Conservation (phyloP, 148 eudicot species). For the Vaccinium macrocarpon region DNA sequence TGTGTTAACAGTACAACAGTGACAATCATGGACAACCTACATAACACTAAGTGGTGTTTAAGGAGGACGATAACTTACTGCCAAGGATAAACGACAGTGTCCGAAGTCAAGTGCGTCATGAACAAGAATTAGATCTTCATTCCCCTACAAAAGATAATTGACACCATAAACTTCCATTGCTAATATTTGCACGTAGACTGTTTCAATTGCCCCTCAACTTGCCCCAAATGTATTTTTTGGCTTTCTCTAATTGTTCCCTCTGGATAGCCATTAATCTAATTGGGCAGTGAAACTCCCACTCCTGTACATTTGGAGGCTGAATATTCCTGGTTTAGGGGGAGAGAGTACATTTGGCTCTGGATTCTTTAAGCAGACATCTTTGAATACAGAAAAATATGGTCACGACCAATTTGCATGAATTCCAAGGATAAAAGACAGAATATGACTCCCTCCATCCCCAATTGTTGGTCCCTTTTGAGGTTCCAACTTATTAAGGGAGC, state of each 20-base stretch:
- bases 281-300: background rate
- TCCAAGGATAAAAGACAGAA: background rate
- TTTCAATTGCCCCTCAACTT: background rate
- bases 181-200: background rate
- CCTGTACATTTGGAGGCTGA: background rate
- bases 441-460: background rate
- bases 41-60: background rate
- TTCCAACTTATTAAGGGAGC: no score
- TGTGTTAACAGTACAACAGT: background rate
- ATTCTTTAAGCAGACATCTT: background rate
- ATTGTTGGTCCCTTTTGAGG: background rate
- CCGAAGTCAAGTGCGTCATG: slow-evolving; percentile 89
- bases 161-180: background rate
- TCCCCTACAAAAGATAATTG: slow-evolving; percentile 48
- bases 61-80: slow-evolving; percentile 49
- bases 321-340: background rate
- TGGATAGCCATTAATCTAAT: background rate
- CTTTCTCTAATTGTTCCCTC: background rate
- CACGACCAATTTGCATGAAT: background rate
- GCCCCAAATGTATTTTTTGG: background rate
- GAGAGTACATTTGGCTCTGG: background rate
- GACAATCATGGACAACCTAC: slow-evolving; percentile 5
- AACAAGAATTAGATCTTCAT: slow-evolving; percentile 83
- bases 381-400: background rate
- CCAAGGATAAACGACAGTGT: slow-evolving; percentile 81